Percentiles rank a stretch among this genome's conserved stretches.
Evolutionary conservation across 768 basidiomycete species (phyloP).

Genomic region (Boletellus ananas): DNA sequence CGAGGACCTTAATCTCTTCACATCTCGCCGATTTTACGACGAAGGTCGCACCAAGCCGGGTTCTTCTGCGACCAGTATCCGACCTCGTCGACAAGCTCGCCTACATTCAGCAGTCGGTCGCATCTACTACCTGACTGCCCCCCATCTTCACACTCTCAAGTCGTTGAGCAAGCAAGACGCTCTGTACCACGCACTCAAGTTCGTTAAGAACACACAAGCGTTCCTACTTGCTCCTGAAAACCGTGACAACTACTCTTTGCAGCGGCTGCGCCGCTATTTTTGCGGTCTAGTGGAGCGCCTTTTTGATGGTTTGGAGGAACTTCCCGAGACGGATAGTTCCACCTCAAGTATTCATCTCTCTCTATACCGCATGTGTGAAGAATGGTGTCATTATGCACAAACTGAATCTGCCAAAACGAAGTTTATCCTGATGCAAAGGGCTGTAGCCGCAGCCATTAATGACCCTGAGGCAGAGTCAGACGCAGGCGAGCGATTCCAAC

Average conservation of each 20-base stretch:
- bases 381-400: conserved; percentile 88
- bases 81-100: conserved; percentile 69
- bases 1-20: conserved; percentile 78
- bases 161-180: conserved; percentile 68
- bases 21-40: conserved; percentile 81
- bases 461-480: conserved; percentile 51
- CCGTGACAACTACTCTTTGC: conserved; percentile 71
- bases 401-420: conserved; percentile 70
- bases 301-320: conserved; percentile 66
- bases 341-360: conserved; percentile 75
- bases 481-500: conserved; percentile 56
- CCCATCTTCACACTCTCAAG: conserved; percentile 65
- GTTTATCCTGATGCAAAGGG: conserved; percentile 65
- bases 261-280: conserved; percentile 84
- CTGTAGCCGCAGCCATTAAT: conserved; percentile 51
- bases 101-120: conserved; percentile 84
- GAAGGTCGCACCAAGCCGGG: conserved; percentile 49
- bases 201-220: conserved; percentile 76
- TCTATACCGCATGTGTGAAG: conserved; percentile 82
- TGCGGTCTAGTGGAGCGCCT: conserved; percentile 86
- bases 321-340: conserved; percentile 75
- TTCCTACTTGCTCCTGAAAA: conserved; percentile 72
- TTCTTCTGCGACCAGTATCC: conserved; percentile 43
- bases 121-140: conserved; percentile 84
- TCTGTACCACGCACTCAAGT: conserved; percentile 77